phyloP scores from a whole-genome alignment of 768 basidiomycete species.

The Suillus subluteus region DNA sequence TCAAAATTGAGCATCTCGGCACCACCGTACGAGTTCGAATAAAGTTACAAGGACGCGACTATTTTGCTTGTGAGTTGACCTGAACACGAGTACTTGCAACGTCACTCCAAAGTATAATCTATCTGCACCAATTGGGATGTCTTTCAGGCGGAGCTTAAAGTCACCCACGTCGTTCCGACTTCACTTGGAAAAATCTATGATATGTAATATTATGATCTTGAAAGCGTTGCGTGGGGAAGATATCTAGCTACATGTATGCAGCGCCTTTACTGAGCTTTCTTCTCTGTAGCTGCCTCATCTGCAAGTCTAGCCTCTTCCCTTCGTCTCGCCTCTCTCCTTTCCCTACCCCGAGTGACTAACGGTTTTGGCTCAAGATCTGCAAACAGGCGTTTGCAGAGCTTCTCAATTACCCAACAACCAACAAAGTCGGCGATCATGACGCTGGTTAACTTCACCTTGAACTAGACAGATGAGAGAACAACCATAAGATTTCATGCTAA shows the following conservation, averaged over 20 bases:
- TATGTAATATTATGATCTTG: conserved; percentile 3
- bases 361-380: conserved; percentile 85
- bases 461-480: conserved; percentile 48
- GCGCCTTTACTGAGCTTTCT: conserved; percentile 38
- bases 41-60: conserved; percentile 2
- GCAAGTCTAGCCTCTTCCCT: conserved; percentile 41
- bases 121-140: conserved; percentile 1
- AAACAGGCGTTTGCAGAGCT: conserved; percentile 81
- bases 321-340: conserved; percentile 70
- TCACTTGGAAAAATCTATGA: background rate
- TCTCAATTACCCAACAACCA: conserved; percentile 87
- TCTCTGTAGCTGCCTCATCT: conserved; percentile 29
- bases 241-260: background rate
- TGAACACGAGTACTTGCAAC: conserved; percentile 5
- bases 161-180: too few species aligned
- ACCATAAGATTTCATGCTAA: background rate
- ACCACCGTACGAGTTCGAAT: background rate
- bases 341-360: conserved; percentile 83
- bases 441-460: conserved; percentile 76
- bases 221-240: background rate
- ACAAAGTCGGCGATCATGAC: conserved; percentile 89
- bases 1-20: conserved; percentile 82
- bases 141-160: conserved; percentile 8
- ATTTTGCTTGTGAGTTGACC: background rate
- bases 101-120: conserved; percentile 8